phyloP scores from a whole-genome alignment of 129 eudicot species.

The Artemisia annua region DNA sequence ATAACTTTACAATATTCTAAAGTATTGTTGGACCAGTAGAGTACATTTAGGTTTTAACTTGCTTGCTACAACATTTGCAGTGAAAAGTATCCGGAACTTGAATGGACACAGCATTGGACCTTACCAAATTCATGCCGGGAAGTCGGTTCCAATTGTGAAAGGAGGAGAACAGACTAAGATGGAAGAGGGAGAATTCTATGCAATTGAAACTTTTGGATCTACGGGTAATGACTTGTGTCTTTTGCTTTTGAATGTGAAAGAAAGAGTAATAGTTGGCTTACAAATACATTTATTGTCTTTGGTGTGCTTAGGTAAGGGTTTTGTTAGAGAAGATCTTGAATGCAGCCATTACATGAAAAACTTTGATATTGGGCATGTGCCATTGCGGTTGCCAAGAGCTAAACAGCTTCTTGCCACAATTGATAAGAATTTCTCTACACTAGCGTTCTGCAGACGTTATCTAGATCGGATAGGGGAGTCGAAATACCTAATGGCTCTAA shows the following conservation, averaged over 20 bases:
- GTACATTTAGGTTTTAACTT: constrained; percentile 19
- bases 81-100: constrained; percentile 94
- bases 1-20: not conserved
- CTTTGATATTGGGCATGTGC: constrained; percentile 88
- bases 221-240: constrained; percentile 55
- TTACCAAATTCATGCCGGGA: constrained; percentile 96
- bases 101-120: constrained; percentile 97
- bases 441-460: constrained; percentile 98
- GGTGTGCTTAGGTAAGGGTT: constrained; percentile 74
- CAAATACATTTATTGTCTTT: not conserved
- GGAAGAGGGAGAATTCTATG: constrained; percentile 99
- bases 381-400: constrained; percentile 92
- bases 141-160: constrained; percentile 98
- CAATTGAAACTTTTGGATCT: constrained; percentile 98
- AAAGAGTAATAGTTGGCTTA: not conserved
- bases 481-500: constrained; percentile 93
- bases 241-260: not conserved
- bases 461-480: constrained; percentile 97
- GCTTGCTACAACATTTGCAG: constrained; percentile 44
- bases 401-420: constrained; percentile 93
- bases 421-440: constrained; percentile 86
- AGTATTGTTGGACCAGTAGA: not conserved
- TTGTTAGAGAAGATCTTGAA: constrained; percentile 93
- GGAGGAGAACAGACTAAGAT: constrained; percentile 99
- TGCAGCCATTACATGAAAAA: constrained; percentile 99